Base-by-base conservation (phyloP, 2,329 filamentous ascomycete species). In the Zopfia rhizophila region DNA sequence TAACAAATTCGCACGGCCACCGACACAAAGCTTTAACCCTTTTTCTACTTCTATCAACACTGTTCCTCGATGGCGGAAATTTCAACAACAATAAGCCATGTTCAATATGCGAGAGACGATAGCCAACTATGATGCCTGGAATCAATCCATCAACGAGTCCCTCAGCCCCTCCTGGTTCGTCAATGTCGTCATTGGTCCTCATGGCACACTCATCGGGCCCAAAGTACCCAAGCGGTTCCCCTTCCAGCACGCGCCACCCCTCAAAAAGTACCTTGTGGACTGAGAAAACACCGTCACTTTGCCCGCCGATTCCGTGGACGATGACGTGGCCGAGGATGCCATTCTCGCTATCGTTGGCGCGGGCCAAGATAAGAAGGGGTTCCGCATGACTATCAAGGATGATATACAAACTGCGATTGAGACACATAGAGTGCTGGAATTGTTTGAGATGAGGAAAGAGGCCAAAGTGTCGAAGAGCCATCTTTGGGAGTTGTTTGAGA, bases 321-420 rank as follows among this genome's bases (percentile, higher is more conserved):
- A 47, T 7, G 31, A 47, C 23, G 37, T 27, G 3, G 11, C 35
- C 7, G 7, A 32, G 19, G 21, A 31, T 19, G 43, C 39, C n/a
- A 13, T 46, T 16, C 23, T 23, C 6, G 16, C 16, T 10, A 32
- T 42, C 19, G 13, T 43, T 22, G 3, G 6, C 11, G 11, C 11
- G 4, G 31, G 17, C 3, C 28, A 29, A 13, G 4, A 36, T 3
- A 22, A 21, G 7, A 21, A 13, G 13, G 23, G 19, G 13, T 17
- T 41, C 12, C 7, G 7, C 13, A 21, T 51, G 8, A 11, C 27
- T 5, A 7, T 43, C 13, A 10, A 13, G 7, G 16, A 44, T 12
- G 24, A 43, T 13, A 37, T 43, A 12, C 19, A 47, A 10, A 10
- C n/a, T 3, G 17, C 18, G 12, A 51, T 51, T 33, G 18, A 51